A percentile compares a stretch with the other conserved stretches of the same genome.
These are phyloP conservation scores for Globisporangium ultimum DNA, from an alignment of 352 stramenopile species.

Conservation along the genomic window DNA sequence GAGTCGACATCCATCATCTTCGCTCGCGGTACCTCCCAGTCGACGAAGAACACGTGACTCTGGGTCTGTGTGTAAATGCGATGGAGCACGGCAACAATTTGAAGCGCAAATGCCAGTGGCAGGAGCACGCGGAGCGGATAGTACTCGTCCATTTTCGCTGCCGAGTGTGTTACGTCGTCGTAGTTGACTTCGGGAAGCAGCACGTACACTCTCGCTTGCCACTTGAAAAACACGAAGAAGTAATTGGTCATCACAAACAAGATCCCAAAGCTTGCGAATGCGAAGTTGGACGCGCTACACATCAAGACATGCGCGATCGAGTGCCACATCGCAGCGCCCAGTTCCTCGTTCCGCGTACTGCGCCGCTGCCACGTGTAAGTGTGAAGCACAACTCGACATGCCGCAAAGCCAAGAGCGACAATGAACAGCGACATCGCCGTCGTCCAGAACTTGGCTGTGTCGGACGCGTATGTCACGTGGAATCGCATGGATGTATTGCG, in stretches of 20 bases:
- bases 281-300: conserved; percentile 38
- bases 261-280: conserved; percentile 43
- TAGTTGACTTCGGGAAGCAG: conserved; percentile 77
- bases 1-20: conserved; percentile 61
- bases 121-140: conserved; percentile 83
- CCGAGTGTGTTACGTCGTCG: conserved; percentile 24
- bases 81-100: conserved; percentile 69
- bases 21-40: conserved; percentile 90
- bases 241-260: conserved; percentile 83
- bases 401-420: conserved; percentile 50
- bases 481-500: conserved; percentile 42
- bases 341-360: conserved; percentile 65
- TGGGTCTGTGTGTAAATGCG: conserved; percentile 78
- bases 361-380: conserved; percentile 88
- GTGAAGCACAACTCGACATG: conserved; percentile 57
- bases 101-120: conserved; percentile 76
- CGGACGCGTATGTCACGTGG: conserved; percentile 85
- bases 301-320: conserved; percentile 39
- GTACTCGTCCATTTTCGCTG: conserved; percentile 77
- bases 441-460: conserved; percentile 76
- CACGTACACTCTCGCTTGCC: conserved; percentile 86
- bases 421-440: conserved; percentile 73
- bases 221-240: conserved; percentile 94
- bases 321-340: conserved; percentile 45
- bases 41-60: conserved; percentile 89